Evolutionary conservation across 202 grass and related monocot genomes (phyloP).

Genomic region (Musa balbisiana): DNA sequence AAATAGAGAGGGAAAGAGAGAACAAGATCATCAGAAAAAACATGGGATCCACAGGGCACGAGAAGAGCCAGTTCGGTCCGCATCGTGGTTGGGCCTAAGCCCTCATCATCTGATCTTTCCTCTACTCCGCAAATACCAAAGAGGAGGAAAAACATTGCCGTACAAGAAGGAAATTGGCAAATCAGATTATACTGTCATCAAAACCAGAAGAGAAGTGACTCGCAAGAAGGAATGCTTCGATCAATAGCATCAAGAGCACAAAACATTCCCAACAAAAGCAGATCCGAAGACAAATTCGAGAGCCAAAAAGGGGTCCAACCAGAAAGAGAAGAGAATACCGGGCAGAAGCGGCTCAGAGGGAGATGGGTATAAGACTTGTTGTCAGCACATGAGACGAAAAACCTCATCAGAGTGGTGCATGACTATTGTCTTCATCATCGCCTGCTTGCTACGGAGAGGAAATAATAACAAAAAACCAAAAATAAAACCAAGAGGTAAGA

Average conservation of each 20-base stretch:
- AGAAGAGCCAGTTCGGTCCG: not conserved
- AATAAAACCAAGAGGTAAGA: no score
- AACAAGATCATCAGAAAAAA: not conserved
- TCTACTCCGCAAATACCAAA: not conserved
- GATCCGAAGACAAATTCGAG: not conserved
- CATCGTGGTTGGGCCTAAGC: constrained; percentile 2
- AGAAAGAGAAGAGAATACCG: not conserved
- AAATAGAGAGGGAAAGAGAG: no score
- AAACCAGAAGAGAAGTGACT: no score
- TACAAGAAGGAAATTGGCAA: no score
- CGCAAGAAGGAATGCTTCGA: no score
- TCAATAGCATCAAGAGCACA: not conserved
- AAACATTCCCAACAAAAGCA: not conserved
- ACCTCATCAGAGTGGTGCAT: constrained; percentile 7
- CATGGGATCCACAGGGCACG: not conserved
- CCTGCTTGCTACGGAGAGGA: not conserved
- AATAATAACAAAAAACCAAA: no score
- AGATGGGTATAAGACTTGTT: not conserved
- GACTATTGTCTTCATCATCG: not conserved
- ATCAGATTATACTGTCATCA: no score
- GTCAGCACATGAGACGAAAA: not conserved
- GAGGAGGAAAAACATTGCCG: not conserved
- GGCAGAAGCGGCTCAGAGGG: not conserved
- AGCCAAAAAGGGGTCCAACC: not conserved
- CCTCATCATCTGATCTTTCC: constrained; percentile 4